phyloP scores from a whole-genome alignment of 495 filamentous ascomycete species.

The Chlorociboria aeruginascens region DNA sequence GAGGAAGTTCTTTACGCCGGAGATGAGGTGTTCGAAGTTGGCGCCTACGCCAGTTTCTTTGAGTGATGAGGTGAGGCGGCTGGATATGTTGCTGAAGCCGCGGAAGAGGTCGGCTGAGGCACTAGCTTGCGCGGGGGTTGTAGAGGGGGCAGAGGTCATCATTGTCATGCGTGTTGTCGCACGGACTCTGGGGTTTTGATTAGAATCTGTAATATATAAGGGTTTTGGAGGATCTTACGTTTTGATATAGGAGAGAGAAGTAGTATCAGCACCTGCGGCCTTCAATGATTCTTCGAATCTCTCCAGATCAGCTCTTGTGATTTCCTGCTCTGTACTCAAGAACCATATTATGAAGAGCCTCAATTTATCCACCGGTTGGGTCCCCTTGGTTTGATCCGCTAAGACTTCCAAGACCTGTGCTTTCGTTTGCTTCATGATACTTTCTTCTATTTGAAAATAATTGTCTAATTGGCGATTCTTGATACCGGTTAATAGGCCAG shows the following conservation, averaged over 20 bases:
- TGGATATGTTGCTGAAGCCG: conserved; percentile 81
- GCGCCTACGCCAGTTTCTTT: conserved; percentile 77
- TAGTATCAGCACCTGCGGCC: conserved; percentile 57
- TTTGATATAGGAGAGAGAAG: conserved; percentile 72
- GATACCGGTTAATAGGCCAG: conserved; percentile 72
- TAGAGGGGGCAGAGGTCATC: conserved; percentile 75
- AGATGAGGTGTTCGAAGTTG: conserved; percentile 90
- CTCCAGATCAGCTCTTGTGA: conserved; percentile 68
- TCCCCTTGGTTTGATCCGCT: conserved; percentile 69
- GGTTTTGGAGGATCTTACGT: conserved; percentile 36
- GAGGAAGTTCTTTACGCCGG: conserved; percentile 97
- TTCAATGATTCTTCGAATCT: conserved; percentile 81
- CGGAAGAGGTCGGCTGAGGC: conserved; percentile 68
- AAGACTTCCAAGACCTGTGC: conserved; percentile 81
- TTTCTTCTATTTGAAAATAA: conserved; percentile 93
- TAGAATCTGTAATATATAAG: conserved; percentile 14
- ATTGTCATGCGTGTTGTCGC: conserved; percentile 98
- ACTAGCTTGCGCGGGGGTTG: conserved; percentile 42
- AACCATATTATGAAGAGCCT: conserved; percentile 96
- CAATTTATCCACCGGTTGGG: conserved; percentile 76
- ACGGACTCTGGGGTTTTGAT: conserved; percentile 52
- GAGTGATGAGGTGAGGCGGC: conserved; percentile 81
- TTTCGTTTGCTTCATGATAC: conserved; percentile 85
- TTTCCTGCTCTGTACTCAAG: conserved; percentile 85
- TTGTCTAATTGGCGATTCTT: conserved; percentile 92